Conservation (phyloP, 345 rosid genomes). For the Rhizophora apiculata region DNA sequence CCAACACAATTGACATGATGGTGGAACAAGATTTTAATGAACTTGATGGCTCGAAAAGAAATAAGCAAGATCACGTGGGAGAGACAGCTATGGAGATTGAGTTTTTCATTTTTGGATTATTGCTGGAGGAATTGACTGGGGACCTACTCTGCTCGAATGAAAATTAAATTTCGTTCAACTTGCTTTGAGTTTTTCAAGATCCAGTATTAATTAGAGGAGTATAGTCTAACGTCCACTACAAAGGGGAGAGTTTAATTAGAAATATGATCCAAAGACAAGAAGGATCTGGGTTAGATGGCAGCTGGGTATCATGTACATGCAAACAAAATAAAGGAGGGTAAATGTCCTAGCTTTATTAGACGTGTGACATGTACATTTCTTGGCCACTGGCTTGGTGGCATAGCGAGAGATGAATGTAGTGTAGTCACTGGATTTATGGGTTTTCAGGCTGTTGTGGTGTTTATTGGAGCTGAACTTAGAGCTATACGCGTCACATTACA, state of each 20-base stretch:
- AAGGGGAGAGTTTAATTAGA: constrained; percentile 3
- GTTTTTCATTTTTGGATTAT: constrained; percentile 38
- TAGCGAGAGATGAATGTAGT: too few relatives aligned
- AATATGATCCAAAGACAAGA: neutral
- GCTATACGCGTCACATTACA: too few relatives aligned
- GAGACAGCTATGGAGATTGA: constrained; percentile 56
- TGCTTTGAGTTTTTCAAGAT: neutral
- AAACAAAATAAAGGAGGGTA: neutral
- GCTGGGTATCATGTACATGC: neutral
- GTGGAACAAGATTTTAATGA: constrained; percentile 69
- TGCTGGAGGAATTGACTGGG: constrained; percentile 55
- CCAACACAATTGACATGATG: constrained; percentile 86
- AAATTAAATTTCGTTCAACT: constrained; percentile 10
- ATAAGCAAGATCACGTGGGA: constrained; percentile 28
- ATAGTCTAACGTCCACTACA: constrained; percentile 13
- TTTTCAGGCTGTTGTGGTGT: too few relatives aligned
- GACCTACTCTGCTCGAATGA: constrained; percentile 26
- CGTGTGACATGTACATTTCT: constrained; percentile 3
- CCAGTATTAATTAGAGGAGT: constrained; percentile 10
- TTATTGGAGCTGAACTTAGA: too few relatives aligned
- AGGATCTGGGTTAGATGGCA: neutral
- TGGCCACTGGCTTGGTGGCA: neutral
- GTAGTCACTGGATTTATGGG: too few relatives aligned
- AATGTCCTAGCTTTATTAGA: neutral
- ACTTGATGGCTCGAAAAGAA: constrained; percentile 39